phyloP scores from a whole-genome alignment of 169 alveolate genomes.

The Cryptosporidium bovis region DNA sequence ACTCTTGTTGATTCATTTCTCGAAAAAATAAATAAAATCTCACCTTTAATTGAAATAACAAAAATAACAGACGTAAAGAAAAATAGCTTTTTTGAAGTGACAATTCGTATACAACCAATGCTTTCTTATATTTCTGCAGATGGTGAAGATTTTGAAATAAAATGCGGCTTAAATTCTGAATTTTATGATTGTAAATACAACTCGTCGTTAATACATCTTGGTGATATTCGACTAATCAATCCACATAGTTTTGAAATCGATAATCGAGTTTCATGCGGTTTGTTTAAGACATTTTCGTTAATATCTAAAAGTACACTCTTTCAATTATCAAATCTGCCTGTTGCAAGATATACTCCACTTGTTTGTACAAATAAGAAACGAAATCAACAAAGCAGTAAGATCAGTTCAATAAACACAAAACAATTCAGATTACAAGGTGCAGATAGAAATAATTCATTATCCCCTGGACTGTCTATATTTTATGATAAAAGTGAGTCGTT shows the following conservation, averaged over 20 bases:
- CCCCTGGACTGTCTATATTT: background rate
- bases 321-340: background rate
- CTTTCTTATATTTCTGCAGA: constrained; percentile 63
- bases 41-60: constrained; percentile 42
- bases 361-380: constrained; percentile 9
- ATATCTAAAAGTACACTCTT: constrained; percentile 19
- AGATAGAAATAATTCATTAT: background rate
- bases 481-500: constrained; percentile 1
- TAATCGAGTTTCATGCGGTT: constrained; percentile 47
- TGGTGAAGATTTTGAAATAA: constrained; percentile 49
- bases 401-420: background rate
- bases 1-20: constrained; percentile 17
- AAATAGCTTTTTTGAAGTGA: constrained; percentile 41
- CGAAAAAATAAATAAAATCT: constrained; percentile 3
- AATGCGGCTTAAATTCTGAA: background rate
- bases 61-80: constrained; percentile 37
- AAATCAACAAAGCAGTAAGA: background rate
- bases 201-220: constrained; percentile 22
- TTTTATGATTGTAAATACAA: constrained; percentile 2
- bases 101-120: constrained; percentile 48
- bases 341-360: constrained; percentile 57
- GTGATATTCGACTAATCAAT: constrained; percentile 50
- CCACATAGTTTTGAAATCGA: constrained; percentile 40
- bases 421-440: background rate
- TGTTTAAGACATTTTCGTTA: constrained; percentile 47